phyloP scores from a whole-genome alignment of 208 protist species.

The Acanthamoeba sp. region DNA sequence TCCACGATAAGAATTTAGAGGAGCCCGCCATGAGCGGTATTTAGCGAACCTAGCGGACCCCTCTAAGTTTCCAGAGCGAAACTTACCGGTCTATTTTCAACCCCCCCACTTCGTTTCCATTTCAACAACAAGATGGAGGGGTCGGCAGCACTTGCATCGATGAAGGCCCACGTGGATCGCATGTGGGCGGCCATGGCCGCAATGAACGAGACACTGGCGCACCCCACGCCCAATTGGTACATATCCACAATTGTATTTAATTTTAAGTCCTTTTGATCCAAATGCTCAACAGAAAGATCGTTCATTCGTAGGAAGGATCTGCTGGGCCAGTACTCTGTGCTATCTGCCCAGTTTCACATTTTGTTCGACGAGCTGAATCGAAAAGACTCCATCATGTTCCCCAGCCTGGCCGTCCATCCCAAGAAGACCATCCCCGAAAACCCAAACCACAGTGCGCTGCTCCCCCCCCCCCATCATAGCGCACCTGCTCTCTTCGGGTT shows the following conservation, averaged over 20 bases:
- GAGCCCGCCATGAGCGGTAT: no score
- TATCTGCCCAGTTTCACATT: conserved; percentile 66
- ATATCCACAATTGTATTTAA: background rate
- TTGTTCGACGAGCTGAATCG: conserved; percentile 52
- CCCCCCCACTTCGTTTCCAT: no score
- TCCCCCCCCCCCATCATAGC: background rate
- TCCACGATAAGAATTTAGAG: no score
- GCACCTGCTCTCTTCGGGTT: background rate
- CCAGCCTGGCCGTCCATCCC: conserved; percentile 18
- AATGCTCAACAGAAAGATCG: no score
- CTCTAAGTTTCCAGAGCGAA: no score
- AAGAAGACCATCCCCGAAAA: conserved; percentile 53
- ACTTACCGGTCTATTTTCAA: no score
- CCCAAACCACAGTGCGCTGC: background rate
- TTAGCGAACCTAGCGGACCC: no score
- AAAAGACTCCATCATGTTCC: conserved; percentile 47
- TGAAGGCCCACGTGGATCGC: conserved; percentile 50
- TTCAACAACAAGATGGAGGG: conserved; percentile 54
- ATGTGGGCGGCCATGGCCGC: background rate
- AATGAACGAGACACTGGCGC: background rate
- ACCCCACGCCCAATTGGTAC: conserved; percentile 38
- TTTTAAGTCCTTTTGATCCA: background rate
- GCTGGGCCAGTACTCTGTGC: conserved; percentile 32
- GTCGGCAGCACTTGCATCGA: conserved; percentile 7
- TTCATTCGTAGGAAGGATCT: conserved; percentile 46